phyloP scores from a whole-genome alignment of 176 grass and related monocot genomes.

The Elaeis guineensis region DNA sequence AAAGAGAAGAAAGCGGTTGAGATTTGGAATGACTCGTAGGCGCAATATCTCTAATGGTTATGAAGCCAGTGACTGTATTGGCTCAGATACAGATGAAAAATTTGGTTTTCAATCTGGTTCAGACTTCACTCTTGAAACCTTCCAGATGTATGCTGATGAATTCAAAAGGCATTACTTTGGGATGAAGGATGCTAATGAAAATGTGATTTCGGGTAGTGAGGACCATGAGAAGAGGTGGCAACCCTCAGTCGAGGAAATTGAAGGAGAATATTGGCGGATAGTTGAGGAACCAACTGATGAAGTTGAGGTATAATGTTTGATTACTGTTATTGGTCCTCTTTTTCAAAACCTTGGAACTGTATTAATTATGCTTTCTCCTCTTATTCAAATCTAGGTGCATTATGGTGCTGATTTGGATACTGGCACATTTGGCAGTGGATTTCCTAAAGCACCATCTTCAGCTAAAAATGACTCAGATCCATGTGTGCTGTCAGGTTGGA shows the following conservation, averaged over 20 bases:
- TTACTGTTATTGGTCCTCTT: background rate
- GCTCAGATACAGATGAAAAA: constrained; percentile 53
- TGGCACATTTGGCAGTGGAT: constrained; percentile 71
- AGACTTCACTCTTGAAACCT: constrained; percentile 73
- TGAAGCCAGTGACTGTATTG: constrained; percentile 31
- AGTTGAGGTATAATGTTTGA: constrained; percentile 53
- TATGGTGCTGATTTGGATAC: constrained; percentile 98
- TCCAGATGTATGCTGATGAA: constrained; percentile 52
- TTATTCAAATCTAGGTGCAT: constrained; percentile 45
- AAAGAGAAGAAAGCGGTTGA: constrained; percentile 70
- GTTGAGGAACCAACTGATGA: constrained; percentile 71
- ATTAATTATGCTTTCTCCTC: constrained; percentile 9
- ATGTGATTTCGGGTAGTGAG: constrained; percentile 1
- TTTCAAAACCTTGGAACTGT: too few species aligned
- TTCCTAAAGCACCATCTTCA: constrained; percentile 32
- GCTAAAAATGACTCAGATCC: constrained; percentile 43
- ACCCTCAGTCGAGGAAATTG: constrained; percentile 49
- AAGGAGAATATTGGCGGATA: constrained; percentile 94
- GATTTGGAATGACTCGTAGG: constrained; percentile 77
- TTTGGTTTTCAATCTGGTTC: constrained; percentile 95
- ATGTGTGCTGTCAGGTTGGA: constrained; percentile 61
- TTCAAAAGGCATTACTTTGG: constrained; percentile 82
- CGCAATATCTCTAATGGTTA: constrained; percentile 33
- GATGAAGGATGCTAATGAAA: constrained; percentile 23
- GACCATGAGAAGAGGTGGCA: constrained; percentile 33